Evolutionary conservation across 805 yeast species (phyloP), one percentile per base, ranked within the genome.

Genomic region (Groenewaldozyma salmanticensis): DNA sequence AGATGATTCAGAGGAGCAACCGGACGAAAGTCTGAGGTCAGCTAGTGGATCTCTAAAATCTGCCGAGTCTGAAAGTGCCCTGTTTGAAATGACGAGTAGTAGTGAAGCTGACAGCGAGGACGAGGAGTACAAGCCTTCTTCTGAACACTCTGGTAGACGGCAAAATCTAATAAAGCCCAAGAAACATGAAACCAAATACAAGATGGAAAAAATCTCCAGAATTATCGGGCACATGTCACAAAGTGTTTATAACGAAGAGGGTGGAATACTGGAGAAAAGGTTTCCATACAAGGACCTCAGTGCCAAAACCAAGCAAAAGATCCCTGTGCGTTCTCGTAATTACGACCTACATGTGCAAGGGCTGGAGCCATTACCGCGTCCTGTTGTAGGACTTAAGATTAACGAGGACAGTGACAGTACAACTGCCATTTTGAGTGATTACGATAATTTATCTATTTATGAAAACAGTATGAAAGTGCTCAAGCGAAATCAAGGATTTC

Each of bases 301-400:
- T 5, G 20, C 3, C 5, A 11, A 3, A 7, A 37, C 15, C 15
- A 27, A 4, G 7, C n/a, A n/a, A n/a, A n/a, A n/a, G n/a, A n/a
- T n/a, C n/a, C n/a, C n/a, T n/a, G n/a, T n/a, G n/a, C 19, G 16
- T 20, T 16, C 4, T 3, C 42, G 33, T 20, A n/a, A 13, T 11
- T 37, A 17, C 11, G 44, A 41, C 20, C 7, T 41, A 6, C 18
- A 35, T 22, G 19, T 21, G 15, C 21, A 42, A 21, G 47, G 46
- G 7, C 38, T 48, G 5, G 52, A 48, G 29, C 37, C 42, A 3
- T 37, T 48, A 11, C 52, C 50, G 3, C 33, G 48, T 9, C 43
- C 45, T 5, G 43, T 33, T 16, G 21, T 42, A 5, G 48, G 50
- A 5, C 35, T 44, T 6, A 29, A 35, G 18, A 27, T 46, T 11